phyloP scores from a whole-genome alignment of 2,329 filamentous ascomycete species.

The Dactylellina cionopaga region DNA sequence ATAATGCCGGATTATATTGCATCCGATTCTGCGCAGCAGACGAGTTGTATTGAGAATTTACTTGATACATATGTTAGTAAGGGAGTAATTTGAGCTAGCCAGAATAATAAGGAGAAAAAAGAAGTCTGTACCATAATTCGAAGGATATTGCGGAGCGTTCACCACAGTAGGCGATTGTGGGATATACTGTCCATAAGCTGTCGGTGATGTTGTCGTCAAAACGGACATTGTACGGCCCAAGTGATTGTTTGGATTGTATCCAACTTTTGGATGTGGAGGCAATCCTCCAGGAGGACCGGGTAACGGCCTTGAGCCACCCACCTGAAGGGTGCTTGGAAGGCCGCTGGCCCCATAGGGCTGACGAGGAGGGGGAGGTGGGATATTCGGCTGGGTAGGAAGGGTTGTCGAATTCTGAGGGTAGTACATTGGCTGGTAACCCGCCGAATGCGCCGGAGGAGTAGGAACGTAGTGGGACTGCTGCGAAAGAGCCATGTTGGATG shows the following conservation, averaged over 20 bases:
- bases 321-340: conserved; percentile 27
- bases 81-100: neutral
- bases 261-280: conserved; percentile 42
- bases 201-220: conserved; percentile 34
- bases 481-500: conserved; percentile 32
- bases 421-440: conserved; percentile 49
- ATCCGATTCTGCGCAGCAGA: conserved; percentile 33
- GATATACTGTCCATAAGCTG: conserved; percentile 33
- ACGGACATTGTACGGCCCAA: conserved; percentile 45
- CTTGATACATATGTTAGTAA: conserved; percentile 4
- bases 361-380: conserved; percentile 49
- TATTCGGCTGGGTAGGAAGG: conserved; percentile 48
- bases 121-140: conserved; percentile 30
- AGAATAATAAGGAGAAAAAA: neutral
- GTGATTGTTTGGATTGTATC: conserved; percentile 45
- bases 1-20: conserved; percentile 47
- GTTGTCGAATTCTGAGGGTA: conserved; percentile 44
- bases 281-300: conserved; percentile 31
- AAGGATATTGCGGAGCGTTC: conserved; percentile 39
- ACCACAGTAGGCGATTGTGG: conserved; percentile 47
- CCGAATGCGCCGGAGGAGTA: conserved; percentile 50
- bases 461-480: conserved; percentile 48
- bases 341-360: conserved; percentile 38
- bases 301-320: conserved; percentile 27
- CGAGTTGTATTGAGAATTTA: conserved; percentile 44